Percentiles rank a stretch among this genome's conserved stretches.
Evolutionary conservation across 495 filamentous ascomycete genomes (phyloP).

Genomic region (Daldinia decipiens): DNA sequence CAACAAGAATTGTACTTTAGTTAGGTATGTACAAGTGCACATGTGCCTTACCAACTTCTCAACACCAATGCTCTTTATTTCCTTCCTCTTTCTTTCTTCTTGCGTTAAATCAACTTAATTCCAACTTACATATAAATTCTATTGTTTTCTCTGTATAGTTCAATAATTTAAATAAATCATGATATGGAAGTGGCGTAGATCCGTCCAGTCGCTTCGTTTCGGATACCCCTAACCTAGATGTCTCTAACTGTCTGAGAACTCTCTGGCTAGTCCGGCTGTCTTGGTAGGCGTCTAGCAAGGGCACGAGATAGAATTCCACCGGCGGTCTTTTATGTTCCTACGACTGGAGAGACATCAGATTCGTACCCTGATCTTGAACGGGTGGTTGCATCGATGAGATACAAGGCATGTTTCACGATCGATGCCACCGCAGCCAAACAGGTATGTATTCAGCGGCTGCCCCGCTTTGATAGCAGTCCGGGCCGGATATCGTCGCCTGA

Average conservation of each 20-base stretch:
- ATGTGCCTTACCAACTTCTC: neutral
- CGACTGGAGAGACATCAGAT: neutral
- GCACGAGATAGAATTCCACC: neutral
- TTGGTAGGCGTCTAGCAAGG: neutral
- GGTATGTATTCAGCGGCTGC: neutral
- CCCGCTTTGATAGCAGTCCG: neutral
- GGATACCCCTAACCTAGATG: neutral
- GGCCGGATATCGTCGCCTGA: neutral
- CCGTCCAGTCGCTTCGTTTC: neutral
- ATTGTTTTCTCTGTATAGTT: neutral
- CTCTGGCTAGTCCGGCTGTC: neutral
- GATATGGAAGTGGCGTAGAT: neutral
- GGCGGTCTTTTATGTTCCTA: neutral
- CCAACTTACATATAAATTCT: neutral
- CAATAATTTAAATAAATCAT: neutral
- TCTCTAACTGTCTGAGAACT: neutral
- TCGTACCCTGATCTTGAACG: neutral
- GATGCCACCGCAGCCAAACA: neutral
- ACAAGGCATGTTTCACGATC: neutral
- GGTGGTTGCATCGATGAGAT: constrained; percentile 4
- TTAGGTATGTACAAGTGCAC: neutral
- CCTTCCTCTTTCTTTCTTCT: neutral
- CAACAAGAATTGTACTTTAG: neutral
- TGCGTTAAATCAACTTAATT: neutral
- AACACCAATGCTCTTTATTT: neutral